A percentile compares a stretch with the other conserved stretches of the same genome.
These are phyloP conservation scores for Xylariaceae sp. DNA, from an alignment of 2,329 filamentous ascomycete genomes.

Conservation along the genomic window DNA sequence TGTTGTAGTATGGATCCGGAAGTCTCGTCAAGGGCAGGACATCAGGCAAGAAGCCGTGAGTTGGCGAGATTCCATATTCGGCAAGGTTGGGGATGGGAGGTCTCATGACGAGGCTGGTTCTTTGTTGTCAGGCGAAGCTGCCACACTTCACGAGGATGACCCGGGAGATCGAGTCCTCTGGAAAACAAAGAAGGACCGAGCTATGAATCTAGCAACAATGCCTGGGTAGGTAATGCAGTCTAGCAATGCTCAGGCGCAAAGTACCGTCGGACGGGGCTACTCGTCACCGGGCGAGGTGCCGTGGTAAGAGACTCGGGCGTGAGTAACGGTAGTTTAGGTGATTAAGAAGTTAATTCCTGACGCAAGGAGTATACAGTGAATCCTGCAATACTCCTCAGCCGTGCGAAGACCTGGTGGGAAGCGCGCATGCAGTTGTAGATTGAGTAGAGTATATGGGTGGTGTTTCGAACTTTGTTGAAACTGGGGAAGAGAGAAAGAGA, in stretches of 20 bases:
- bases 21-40: constrained; percentile 76
- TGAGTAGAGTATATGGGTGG: not conserved
- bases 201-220: too few relatives aligned
- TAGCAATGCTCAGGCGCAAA: too few relatives aligned
- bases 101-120: constrained; percentile 44
- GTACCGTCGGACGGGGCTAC: too few relatives aligned
- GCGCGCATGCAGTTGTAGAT: constrained; percentile 35
- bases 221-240: too few relatives aligned
- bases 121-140: constrained; percentile 9
- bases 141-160: not conserved
- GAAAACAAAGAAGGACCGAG: too few relatives aligned
- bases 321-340: not conserved
- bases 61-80: constrained; percentile 76
- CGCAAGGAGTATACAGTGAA: constrained; percentile 63
- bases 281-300: too few relatives aligned
- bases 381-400: constrained; percentile 63
- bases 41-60: constrained; percentile 84
- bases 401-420: constrained; percentile 41
- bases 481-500: not conserved
- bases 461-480: not conserved
- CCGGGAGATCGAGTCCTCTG: too few relatives aligned
- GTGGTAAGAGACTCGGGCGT: too few relatives aligned
- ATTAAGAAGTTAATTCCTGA: constrained; percentile 46
- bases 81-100: constrained; percentile 61
- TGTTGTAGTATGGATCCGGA: constrained; percentile 87